These are phyloP conservation scores for Colletotrichum ledebouriae DNA, from an alignment of 2,329 filamentous ascomycete genomes.

Conservation along the genomic window DNA sequence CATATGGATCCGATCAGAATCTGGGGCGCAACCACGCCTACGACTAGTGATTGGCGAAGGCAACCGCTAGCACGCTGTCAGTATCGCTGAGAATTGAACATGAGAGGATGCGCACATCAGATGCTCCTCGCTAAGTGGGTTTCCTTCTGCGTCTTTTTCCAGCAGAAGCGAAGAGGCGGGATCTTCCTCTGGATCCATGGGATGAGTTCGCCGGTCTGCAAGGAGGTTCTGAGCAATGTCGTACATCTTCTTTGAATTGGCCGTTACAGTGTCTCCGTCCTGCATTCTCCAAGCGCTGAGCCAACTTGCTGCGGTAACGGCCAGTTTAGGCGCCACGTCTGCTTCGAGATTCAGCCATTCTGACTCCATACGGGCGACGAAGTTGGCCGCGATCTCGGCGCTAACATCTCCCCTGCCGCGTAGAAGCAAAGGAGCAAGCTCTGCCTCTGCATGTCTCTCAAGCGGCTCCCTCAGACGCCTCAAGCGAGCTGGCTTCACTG, in stretches of 20 bases:
- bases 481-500: slow-evolving; percentile 42
- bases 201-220: slow-evolving; percentile 41
- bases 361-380: slow-evolving; percentile 44
- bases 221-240: slow-evolving; percentile 42
- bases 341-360: slow-evolving; percentile 45
- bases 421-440: slow-evolving; percentile 38
- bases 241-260: slow-evolving; percentile 42
- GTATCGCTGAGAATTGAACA: not conserved
- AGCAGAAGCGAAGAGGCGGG: slow-evolving; percentile 43
- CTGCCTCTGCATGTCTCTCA: slow-evolving; percentile 36
- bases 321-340: slow-evolving; percentile 42
- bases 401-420: slow-evolving; percentile 41
- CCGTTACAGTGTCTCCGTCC: slow-evolving; percentile 42
- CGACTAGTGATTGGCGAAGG: slow-evolving; percentile 43
- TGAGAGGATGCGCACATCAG: slow-evolving; percentile 20
- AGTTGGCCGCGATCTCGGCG: slow-evolving; percentile 43
- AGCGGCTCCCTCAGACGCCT: slow-evolving; percentile 39
- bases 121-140: slow-evolving; percentile 42
- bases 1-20: slow-evolving; percentile 45
- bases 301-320: slow-evolving; percentile 41
- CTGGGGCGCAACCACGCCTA: slow-evolving; percentile 43
- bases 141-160: slow-evolving; percentile 40
- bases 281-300: slow-evolving; percentile 44
- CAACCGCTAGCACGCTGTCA: slow-evolving; percentile 38
- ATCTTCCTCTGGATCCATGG: slow-evolving; percentile 43